phyloP scores from a whole-genome alignment of 2,329 filamentous ascomycete genomes.

The Apiospora rasikravindrae region DNA sequence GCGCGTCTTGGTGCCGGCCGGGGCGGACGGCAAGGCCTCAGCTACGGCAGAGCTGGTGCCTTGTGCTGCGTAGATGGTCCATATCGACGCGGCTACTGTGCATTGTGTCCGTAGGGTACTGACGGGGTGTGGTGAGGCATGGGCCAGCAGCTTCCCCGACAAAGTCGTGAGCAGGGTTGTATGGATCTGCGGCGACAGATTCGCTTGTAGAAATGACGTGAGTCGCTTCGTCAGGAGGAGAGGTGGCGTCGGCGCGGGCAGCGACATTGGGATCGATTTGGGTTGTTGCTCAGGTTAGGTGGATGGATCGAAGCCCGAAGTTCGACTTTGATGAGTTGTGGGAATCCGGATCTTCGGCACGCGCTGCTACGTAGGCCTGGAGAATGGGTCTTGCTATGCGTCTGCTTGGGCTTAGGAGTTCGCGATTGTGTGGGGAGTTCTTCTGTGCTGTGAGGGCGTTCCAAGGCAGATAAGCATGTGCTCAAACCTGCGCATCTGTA shows the following conservation, averaged over 20 bases:
- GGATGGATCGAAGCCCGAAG: not conserved
- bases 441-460: not conserved
- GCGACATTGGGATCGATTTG: slow-evolving; percentile 28
- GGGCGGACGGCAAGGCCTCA: slow-evolving; percentile 44
- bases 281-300: not conserved
- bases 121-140: slow-evolving; percentile 61
- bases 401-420: not conserved
- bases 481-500: not conserved
- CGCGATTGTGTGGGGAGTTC: not conserved
- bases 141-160: slow-evolving; percentile 67
- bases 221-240: slow-evolving; percentile 70
- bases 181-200: slow-evolving; percentile 62
- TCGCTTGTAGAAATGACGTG: slow-evolving; percentile 64
- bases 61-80: slow-evolving; percentile 58
- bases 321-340: slow-evolving; percentile 4
- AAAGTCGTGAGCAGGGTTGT: slow-evolving; percentile 65
- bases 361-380: not conserved
- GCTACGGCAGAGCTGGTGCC: slow-evolving; percentile 48
- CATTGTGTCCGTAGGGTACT: slow-evolving; percentile 65
- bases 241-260: slow-evolving; percentile 52
- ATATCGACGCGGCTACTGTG: slow-evolving; percentile 67
- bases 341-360: not conserved
- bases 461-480: not conserved
- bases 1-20: slow-evolving; percentile 17
- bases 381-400: not conserved